These are phyloP conservation scores for Trichoderma asperelloides DNA, from an alignment of 495 filamentous ascomycete species.

Conservation along the genomic window DNA sequence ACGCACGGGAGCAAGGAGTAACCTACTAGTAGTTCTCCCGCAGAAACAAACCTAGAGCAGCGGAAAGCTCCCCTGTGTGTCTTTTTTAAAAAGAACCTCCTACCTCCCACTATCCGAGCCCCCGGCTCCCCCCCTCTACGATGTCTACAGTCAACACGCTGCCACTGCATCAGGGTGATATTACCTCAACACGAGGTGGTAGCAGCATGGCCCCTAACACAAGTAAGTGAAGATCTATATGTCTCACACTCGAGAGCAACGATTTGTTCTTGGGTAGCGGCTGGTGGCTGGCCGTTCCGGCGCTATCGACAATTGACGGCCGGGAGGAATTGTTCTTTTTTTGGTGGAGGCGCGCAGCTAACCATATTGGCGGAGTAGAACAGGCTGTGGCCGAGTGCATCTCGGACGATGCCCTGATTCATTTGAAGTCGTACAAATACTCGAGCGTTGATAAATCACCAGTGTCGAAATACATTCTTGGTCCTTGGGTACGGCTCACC, in stretches of 20 bases:
- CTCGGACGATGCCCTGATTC: conserved; percentile 54
- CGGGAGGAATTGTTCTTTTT: not conserved
- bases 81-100: not conserved
- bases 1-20: conserved; percentile 8
- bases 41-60: not conserved
- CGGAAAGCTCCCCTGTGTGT: not conserved
- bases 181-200: conserved; percentile 10
- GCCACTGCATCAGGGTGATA: conserved; percentile 7
- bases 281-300: not conserved
- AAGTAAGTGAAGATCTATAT: not conserved
- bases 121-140: conserved; percentile 1
- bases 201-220: conserved; percentile 29
- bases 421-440: conserved; percentile 94
- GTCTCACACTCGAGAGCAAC: not conserved
- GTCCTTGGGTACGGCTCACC: conserved; percentile 69
- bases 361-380: conserved; percentile 24
- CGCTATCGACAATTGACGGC: not conserved
- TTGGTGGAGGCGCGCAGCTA: conserved; percentile 14
- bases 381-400: conserved; percentile 47
- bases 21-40: not conserved
- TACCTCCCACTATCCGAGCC: not conserved
- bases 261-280: not conserved
- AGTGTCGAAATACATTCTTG: conserved; percentile 86
- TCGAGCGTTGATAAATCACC: conserved; percentile 94
- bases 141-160: conserved; percentile 2